These are phyloP conservation scores for Aspergillus jensenii DNA, from an alignment of 2,329 filamentous ascomycete genomes.

Conservation along the genomic window DNA sequence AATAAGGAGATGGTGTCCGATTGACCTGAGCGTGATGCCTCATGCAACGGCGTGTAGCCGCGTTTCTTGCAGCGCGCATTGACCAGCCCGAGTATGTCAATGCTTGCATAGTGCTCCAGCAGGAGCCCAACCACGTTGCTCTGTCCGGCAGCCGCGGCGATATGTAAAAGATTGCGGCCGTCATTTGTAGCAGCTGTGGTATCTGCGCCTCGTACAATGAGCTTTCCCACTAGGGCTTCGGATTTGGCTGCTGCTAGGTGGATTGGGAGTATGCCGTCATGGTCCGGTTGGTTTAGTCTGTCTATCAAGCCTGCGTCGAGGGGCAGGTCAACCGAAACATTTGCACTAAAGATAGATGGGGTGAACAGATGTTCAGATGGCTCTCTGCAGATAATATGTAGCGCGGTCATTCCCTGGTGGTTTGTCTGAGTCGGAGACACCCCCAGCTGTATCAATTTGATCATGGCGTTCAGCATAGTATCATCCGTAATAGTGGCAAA, in stretches of 20 bases:
- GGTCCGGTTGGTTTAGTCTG: conserved; percentile 14
- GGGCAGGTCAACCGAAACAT: conserved; percentile 14
- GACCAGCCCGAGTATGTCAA: conserved; percentile 2
- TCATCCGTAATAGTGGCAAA: conserved; percentile 7
- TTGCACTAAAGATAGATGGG: not conserved
- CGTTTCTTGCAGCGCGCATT: conserved; percentile 15
- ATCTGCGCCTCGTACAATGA: conserved; percentile 20
- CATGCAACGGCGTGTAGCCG: conserved; percentile 18
- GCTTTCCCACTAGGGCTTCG: conserved; percentile 14
- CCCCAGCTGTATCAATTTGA: not conserved
- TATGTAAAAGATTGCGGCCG: conserved; percentile 21
- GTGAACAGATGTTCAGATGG: conserved; percentile 7
- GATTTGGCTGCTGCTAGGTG: conserved; percentile 20
- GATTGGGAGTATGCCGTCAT: conserved; percentile 19
- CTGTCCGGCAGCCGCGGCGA: conserved; percentile 18
- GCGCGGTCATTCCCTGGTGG: conserved; percentile 16
- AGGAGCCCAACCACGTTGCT: conserved; percentile 20
- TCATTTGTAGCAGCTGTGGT: conserved; percentile 14
- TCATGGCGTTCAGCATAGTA: not conserved
- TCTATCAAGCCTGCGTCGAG: conserved; percentile 10
- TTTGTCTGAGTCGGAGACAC: conserved; percentile 1
- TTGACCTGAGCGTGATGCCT: conserved; percentile 22
- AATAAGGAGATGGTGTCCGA: conserved; percentile 19
- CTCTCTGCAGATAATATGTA: conserved; percentile 17
- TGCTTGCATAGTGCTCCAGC: conserved; percentile 14